Percentiles rank a stretch among this genome's conserved stretches.
Evolutionary conservation across 129 eudicot species (phyloP).

Genomic region (Centella asiatica): DNA sequence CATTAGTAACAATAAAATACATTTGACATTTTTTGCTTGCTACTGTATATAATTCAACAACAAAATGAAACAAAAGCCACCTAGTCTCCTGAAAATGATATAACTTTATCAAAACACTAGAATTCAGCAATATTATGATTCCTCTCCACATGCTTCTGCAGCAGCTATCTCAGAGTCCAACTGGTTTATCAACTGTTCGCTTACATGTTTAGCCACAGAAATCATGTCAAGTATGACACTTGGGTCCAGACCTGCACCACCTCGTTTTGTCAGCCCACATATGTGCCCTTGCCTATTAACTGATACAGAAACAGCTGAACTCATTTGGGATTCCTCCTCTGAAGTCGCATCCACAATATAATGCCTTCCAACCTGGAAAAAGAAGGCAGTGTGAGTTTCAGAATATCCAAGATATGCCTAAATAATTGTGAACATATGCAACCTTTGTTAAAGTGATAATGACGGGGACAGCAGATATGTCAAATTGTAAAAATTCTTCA

Average conservation of each 20-base stretch:
- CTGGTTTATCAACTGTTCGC: constrained; percentile 67
- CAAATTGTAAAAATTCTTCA: constrained; percentile 84
- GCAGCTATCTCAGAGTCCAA: constrained; percentile 90
- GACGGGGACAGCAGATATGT: constrained; percentile 75
- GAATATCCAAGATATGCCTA: background rate
- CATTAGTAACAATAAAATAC: too few relatives aligned
- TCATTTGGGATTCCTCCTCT: constrained; percentile 97
- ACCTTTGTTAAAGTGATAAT: constrained; percentile 92
- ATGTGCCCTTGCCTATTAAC: constrained; percentile 57
- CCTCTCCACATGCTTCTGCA: constrained; percentile 76
- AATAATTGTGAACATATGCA: background rate
- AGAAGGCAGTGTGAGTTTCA: background rate
- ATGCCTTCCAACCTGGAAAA: constrained; percentile 72
- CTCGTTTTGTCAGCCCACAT: constrained; percentile 85
- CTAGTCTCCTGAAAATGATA: background rate
- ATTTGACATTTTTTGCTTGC: too few relatives aligned
- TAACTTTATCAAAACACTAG: background rate
- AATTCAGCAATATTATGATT: constrained; percentile 17
- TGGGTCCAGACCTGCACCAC: constrained; percentile 81
- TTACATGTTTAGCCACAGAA: constrained; percentile 69
- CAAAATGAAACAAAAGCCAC: background rate
- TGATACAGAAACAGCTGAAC: constrained; percentile 72
- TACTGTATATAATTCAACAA: background rate
- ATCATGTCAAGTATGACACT: constrained; percentile 85
- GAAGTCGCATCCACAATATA: constrained; percentile 88